Evolutionary conservation across 192 early-diverging fungal species (phyloP), one percentile per base, ranked within the genome.

Genomic region (Rhizophagus prolifer): DNA sequence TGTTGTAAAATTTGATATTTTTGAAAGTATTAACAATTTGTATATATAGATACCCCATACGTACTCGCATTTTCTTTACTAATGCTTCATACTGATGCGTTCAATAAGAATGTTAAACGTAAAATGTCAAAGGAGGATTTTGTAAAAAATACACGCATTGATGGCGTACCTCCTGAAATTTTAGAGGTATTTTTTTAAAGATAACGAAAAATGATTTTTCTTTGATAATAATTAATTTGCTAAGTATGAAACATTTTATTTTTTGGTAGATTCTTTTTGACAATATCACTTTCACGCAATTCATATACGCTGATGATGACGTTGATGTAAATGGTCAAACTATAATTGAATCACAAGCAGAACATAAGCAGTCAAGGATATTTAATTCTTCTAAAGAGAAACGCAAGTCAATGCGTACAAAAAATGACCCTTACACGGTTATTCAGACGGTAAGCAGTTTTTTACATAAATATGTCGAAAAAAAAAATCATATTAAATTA

Each of bases 101-200:
- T 95, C 82, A 95, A 95, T 78, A 91, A 92, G 54, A 87, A 88
- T 63, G 89, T 95, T 25, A 86, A 86, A 50, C 87, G 89, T 58
- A 94, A 95, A 80, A 95, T 95, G 89, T 89, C 85, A n/a, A 93
- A 92, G 82, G 85, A 89, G 9, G 90, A 92, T 72, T 95, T 94
- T 76, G 87, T 94, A 50, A 82, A 82, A 72, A 90, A 88, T 54
- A 90, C 91, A 26, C 88, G 88, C 71, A 90, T 95, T 65, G 91
- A 93, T 44, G 91, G 87, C 10, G 86, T 86, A 58, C 88, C 90
- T 25, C 80, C 85, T 41, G 92, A 93, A 80, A 85, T 95, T 38
- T 79, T 95, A 68, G 91, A 93, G 80, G 90, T 93, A 73, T 38
- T 38, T 38, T 38, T 47, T 46, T 46, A 12, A 46, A 26, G 13